These are phyloP conservation scores for Pseudomassariella vexata DNA, from an alignment of 2,329 filamentous ascomycete genomes.

Conservation along the genomic window DNA sequence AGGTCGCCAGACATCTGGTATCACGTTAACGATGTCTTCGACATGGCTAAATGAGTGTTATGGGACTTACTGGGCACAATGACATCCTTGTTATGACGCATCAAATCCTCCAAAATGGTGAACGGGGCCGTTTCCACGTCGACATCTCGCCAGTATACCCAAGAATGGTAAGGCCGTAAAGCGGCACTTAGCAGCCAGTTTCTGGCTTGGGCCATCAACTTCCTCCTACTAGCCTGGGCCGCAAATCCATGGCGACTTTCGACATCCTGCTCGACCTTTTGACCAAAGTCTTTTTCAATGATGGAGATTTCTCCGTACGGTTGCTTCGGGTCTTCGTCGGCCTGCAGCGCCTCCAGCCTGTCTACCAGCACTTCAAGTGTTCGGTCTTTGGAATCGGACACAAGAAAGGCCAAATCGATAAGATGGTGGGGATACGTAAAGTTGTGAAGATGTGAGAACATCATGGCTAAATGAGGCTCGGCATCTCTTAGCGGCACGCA, in stretches of 20 bases:
- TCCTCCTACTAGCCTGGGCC: constrained; percentile 86
- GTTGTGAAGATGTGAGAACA: constrained; percentile 95
- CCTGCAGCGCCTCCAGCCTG: constrained; percentile 74
- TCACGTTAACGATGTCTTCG: constrained; percentile 16
- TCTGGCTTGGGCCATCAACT: constrained; percentile 94
- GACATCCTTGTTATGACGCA: constrained; percentile 98
- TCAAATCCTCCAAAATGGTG: constrained; percentile 93
- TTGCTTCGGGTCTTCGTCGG: constrained; percentile 70
- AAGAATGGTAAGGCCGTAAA: constrained; percentile 89
- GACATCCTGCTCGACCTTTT: constrained; percentile 95
- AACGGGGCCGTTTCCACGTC: constrained; percentile 97
- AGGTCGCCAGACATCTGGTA: constrained; percentile 95
- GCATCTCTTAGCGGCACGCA: constrained; percentile 94
- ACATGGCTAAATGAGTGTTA: no score
- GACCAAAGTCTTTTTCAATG: constrained; percentile 97
- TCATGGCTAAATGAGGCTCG: constrained; percentile 88
- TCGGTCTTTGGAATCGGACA: constrained; percentile 93
- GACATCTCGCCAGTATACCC: constrained; percentile 99
- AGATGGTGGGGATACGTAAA: constrained; percentile 96
- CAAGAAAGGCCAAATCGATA: constrained; percentile 92
- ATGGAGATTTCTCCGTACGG: constrained; percentile 95
- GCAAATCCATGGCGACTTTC: constrained; percentile 97
- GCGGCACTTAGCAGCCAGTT: constrained; percentile 97
- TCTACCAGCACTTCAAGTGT: constrained; percentile 73
- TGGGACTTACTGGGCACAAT: constrained; percentile 88